Percentiles rank a stretch among this genome's conserved stretches.
Conservation (phyloP, 495 filamentous ascomycete genomes). For the Copromyces sp. region DNA sequence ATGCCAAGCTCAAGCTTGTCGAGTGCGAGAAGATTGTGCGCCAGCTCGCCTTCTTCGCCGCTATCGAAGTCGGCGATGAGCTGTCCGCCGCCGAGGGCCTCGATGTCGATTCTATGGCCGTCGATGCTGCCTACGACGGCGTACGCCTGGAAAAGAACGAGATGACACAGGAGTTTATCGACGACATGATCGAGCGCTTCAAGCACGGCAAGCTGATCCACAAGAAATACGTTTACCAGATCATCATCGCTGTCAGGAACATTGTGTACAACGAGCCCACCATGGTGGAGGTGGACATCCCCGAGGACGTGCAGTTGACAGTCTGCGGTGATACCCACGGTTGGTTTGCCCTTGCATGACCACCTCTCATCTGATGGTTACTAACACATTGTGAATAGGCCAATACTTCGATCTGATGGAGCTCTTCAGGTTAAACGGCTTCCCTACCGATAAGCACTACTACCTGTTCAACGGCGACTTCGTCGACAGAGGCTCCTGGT, state of each 20-base stretch:
- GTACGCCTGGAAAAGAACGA: conserved; percentile 55
- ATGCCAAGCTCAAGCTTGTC: conserved; percentile 78
- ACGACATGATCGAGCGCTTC: conserved; percentile 93
- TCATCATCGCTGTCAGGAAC: conserved; percentile 78
- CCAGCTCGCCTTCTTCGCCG: conserved; percentile 80
- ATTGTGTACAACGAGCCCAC: conserved; percentile 88
- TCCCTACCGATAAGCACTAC: conserved; percentile 69
- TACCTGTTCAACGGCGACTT: conserved; percentile 99
- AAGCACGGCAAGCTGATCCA: conserved; percentile 92
- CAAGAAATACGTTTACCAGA: conserved; percentile 95
- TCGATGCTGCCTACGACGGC: conserved; percentile 82
- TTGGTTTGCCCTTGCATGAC: conserved; percentile 24
- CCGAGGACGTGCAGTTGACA: conserved; percentile 66
- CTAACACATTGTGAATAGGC: conserved; percentile 39
- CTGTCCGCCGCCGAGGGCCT: conserved; percentile 85
- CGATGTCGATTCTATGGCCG: conserved; percentile 71
- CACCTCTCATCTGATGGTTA: background rate
- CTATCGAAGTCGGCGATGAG: conserved; percentile 87
- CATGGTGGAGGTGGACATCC: conserved; percentile 89
- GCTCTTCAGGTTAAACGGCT: conserved; percentile 86
- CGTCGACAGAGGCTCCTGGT: conserved; percentile 96
- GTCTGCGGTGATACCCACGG: conserved; percentile 98
- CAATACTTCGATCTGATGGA: conserved; percentile 97
- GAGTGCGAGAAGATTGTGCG: conserved; percentile 92
- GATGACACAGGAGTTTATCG: conserved; percentile 94